These are phyloP conservation scores for Rossbeevera mucosa DNA, from an alignment of 768 basidiomycete species.

Conservation along the genomic window DNA sequence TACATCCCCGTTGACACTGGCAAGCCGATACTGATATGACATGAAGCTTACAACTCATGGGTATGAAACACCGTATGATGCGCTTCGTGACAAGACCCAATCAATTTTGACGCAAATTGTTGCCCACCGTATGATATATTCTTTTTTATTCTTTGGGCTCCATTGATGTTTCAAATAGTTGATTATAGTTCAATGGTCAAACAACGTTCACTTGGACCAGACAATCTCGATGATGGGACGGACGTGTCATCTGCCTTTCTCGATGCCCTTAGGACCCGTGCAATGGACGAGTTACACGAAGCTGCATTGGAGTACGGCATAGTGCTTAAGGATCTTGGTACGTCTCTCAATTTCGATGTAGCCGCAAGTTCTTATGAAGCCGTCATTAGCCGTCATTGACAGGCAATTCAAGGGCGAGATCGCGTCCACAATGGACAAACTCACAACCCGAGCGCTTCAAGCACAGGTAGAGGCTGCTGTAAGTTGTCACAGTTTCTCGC, in stretches of 20 bases:
- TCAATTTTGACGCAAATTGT: conserved; percentile 85
- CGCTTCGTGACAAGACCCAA: conserved; percentile 76
- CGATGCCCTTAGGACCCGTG: conserved; percentile 74
- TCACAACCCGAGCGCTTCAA: conserved; percentile 78
- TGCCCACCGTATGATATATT: conserved; percentile 55
- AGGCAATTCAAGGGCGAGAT: conserved; percentile 88
- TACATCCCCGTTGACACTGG: conserved; percentile 14
- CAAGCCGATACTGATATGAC: conserved; percentile 36
- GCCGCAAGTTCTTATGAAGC: conserved; percentile 1
- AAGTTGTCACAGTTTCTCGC: conserved; percentile 20
- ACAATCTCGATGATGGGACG: conserved; percentile 63
- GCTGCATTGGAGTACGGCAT: conserved; percentile 85
- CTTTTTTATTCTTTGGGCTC: not conserved
- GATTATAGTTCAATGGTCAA: conserved; percentile 67
- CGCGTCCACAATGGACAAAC: conserved; percentile 78
- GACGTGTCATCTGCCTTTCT: conserved; percentile 75
- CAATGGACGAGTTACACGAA: conserved; percentile 82
- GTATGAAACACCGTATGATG: conserved; percentile 79
- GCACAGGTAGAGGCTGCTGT: conserved; percentile 86
- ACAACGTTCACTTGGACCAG: conserved; percentile 73
- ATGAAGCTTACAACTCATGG: conserved; percentile 76
- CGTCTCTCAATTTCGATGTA: conserved; percentile 10
- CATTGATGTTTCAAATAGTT: conserved; percentile 26
- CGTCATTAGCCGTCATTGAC: conserved; percentile 70
- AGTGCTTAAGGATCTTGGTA: conserved; percentile 72